Conservation (phyloP, 208 protist genomes). For the Lotmaria passim region DNA sequence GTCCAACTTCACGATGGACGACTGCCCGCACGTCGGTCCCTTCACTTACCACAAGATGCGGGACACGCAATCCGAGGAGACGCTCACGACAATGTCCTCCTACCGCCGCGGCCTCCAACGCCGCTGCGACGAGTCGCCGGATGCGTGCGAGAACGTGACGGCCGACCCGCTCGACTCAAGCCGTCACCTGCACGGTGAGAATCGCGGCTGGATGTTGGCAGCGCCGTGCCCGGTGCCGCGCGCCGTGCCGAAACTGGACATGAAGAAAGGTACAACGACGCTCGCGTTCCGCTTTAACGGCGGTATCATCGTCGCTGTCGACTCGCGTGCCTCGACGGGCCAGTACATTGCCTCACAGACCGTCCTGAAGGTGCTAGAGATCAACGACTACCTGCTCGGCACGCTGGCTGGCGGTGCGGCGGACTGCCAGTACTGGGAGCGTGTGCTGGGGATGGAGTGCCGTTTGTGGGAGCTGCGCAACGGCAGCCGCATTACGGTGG, state of each 20-base stretch:
- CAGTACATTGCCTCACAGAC: slow-evolving; percentile 99
- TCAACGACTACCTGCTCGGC: slow-evolving; percentile 99
- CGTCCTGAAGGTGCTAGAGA: slow-evolving; percentile 99
- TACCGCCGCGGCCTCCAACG: slow-evolving; percentile 31
- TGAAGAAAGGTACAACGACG: slow-evolving; percentile 99
- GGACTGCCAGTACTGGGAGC: slow-evolving; percentile 99
- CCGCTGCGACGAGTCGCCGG: slow-evolving; percentile 31
- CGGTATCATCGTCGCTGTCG: slow-evolving; percentile 99
- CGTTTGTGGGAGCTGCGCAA: slow-evolving; percentile 95
- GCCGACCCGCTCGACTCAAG: slow-evolving; percentile 81
- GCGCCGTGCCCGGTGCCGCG: slow-evolving; percentile 82
- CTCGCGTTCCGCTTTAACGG: slow-evolving; percentile 98
- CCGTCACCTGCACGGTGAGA: slow-evolving; percentile 59
- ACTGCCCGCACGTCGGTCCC: slow-evolving; percentile 80
- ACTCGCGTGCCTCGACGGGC: slow-evolving; percentile 99
- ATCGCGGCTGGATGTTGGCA: slow-evolving; percentile 76
- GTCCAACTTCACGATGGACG: slow-evolving; percentile 77
- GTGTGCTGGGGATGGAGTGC: slow-evolving; percentile 96
- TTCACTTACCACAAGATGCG: slow-evolving; percentile 85
- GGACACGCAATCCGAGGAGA: slow-evolving; percentile 24
- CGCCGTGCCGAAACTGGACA: slow-evolving; percentile 79
- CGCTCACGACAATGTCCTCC: slow-evolving; percentile 21
- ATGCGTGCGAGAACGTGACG: slow-evolving; percentile 67
- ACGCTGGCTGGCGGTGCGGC: slow-evolving; percentile 99
- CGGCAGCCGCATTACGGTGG: slow-evolving; percentile 97